These are phyloP conservation scores for Suillus alpinus DNA, from an alignment of 768 basidiomycete genomes.

Conservation along the genomic window DNA sequence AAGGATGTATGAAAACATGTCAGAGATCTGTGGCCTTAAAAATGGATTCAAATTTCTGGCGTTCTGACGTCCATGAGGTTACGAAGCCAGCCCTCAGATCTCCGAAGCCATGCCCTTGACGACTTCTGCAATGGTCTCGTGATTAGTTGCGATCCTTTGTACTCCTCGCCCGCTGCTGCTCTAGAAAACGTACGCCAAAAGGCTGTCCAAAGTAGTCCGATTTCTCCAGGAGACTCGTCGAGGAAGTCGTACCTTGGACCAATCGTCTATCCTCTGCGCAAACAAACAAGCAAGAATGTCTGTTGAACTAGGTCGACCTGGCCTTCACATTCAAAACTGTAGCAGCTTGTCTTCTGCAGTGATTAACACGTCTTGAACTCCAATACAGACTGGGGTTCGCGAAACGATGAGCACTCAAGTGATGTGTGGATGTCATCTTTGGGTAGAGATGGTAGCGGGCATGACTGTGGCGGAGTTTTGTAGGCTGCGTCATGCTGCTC, in stretches of 20 bases:
- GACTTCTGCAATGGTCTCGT: background rate
- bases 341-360: background rate
- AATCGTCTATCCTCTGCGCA: background rate
- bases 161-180: too few species aligned
- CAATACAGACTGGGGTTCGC: background rate
- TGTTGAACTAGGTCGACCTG: background rate
- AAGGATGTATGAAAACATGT: background rate
- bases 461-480: too few species aligned
- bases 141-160: background rate
- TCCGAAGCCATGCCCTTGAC: background rate
- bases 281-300: background rate
- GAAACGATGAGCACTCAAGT: too few species aligned
- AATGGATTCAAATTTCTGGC: background rate
- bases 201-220: too few species aligned
- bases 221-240: too few species aligned
- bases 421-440: too few species aligned
- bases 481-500: too few species aligned
- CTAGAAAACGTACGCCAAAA: too few species aligned
- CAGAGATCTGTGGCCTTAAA: background rate
- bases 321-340: background rate
- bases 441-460: too few species aligned
- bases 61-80: background rate
- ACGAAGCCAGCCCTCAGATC: background rate
- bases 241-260: background rate
- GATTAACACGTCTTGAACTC: background rate